Evolutionary conservation across 192 early-diverging fungal genomes (phyloP).

Genomic region (Umbelopsis vinacea): DNA sequence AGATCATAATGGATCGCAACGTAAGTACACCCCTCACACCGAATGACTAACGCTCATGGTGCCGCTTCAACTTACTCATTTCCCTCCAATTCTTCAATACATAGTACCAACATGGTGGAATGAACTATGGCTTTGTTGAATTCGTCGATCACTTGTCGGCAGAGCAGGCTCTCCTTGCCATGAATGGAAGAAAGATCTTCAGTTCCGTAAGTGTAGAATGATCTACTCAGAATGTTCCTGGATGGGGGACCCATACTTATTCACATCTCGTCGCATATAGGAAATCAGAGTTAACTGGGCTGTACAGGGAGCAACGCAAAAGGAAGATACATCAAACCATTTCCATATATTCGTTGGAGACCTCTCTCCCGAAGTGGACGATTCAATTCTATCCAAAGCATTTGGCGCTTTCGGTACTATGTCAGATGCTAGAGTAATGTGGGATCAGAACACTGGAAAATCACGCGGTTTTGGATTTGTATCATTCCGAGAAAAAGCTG

Average conservation of each 20-base stretch:
- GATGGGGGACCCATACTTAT: neutral
- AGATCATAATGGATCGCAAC: slow-evolving; percentile 78
- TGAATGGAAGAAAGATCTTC: slow-evolving; percentile 73
- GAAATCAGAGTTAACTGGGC: slow-evolving; percentile 39
- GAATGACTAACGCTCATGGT: neutral
- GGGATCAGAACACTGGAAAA: slow-evolving; percentile 85
- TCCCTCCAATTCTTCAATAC: neutral
- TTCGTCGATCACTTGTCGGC: slow-evolving; percentile 74
- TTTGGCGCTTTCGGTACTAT: slow-evolving; percentile 72
- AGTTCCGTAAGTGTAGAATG: slow-evolving; percentile 50
- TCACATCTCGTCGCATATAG: slow-evolving; percentile 8
- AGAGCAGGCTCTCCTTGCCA: slow-evolving; percentile 65
- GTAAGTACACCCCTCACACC: slow-evolving; percentile 49
- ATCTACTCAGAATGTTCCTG: too few relatives aligned
- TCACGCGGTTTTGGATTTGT: slow-evolving; percentile 90
- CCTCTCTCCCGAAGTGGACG: slow-evolving; percentile 85
- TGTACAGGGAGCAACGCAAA: slow-evolving; percentile 27
- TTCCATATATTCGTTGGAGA: slow-evolving; percentile 92
- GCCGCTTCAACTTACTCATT: neutral
- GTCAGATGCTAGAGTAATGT: slow-evolving; percentile 91
- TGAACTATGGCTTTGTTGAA: slow-evolving; percentile 89
- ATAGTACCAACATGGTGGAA: slow-evolving; percentile 25
- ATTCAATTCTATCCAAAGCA: slow-evolving; percentile 77
- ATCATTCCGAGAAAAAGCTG: slow-evolving; percentile 77
- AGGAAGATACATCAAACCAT: slow-evolving; percentile 52